These are phyloP conservation scores for Aspergillus funiculosus DNA, from an alignment of 495 filamentous ascomycete genomes.

Conservation along the genomic window DNA sequence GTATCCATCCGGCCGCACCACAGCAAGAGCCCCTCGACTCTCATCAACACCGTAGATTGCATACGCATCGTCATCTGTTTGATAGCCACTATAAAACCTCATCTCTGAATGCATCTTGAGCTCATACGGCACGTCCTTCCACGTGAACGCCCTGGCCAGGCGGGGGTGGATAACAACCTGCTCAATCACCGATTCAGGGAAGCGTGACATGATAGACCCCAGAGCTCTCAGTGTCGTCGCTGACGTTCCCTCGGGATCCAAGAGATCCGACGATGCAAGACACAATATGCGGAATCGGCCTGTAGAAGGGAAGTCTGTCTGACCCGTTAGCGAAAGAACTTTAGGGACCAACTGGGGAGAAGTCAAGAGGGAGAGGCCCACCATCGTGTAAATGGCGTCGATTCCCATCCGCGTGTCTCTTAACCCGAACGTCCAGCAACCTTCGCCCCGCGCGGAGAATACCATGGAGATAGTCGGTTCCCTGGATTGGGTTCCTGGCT, in stretches of 20 bases:
- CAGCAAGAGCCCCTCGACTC: conserved; percentile 54
- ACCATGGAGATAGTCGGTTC: conserved; percentile 43
- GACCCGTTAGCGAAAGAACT: neutral
- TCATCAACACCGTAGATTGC: conserved; percentile 55
- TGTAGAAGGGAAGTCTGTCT: conserved; percentile 36
- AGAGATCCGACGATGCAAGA: conserved; percentile 35
- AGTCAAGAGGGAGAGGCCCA: conserved; percentile 7
- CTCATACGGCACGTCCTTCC: conserved; percentile 53
- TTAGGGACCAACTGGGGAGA: too few relatives aligned
- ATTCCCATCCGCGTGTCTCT: conserved; percentile 44
- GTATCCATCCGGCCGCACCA: conserved; percentile 62
- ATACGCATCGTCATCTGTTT: conserved; percentile 60
- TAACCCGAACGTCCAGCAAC: conserved; percentile 31
- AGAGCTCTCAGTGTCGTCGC: conserved; percentile 30
- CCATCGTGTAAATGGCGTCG: conserved; percentile 45
- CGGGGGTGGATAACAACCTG: conserved; percentile 57
- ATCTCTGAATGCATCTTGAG: conserved; percentile 53
- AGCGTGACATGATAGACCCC: conserved; percentile 38
- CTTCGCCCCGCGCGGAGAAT: conserved; percentile 31
- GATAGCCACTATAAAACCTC: conserved; percentile 59
- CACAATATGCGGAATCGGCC: conserved; percentile 45
- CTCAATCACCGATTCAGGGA: conserved; percentile 47
- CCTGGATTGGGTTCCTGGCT: conserved; percentile 25
- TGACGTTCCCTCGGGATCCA: conserved; percentile 25
- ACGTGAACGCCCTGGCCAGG: conserved; percentile 43